These are phyloP conservation scores for Nepenthes mirabilis DNA, from an alignment of 148 eudicot species.

Conservation along the genomic window DNA sequence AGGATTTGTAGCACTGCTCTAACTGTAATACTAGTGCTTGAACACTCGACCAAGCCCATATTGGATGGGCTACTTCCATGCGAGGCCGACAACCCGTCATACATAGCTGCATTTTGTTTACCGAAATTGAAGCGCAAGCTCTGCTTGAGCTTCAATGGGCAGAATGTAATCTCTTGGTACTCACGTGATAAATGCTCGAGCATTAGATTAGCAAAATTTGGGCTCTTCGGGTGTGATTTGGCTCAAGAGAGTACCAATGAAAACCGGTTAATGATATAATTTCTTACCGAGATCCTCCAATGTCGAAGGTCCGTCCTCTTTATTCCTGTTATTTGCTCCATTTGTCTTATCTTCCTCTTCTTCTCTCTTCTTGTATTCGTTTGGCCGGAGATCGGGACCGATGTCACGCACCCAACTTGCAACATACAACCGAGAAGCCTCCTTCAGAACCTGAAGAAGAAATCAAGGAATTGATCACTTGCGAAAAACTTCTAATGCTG, in stretches of 20 bases:
- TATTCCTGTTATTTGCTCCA: conserved; percentile 19
- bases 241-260: neutral
- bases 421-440: conserved; percentile 69
- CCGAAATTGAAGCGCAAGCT: too few relatives aligned
- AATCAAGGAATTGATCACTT: neutral
- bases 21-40: too few relatives aligned
- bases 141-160: too few relatives aligned
- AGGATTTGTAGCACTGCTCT: too few relatives aligned
- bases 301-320: conserved; percentile 58
- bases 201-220: neutral
- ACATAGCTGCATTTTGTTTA: too few relatives aligned
- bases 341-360: conserved; percentile 17
- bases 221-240: neutral
- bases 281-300: conserved; percentile 78
- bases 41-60: too few relatives aligned
- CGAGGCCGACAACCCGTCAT: too few relatives aligned
- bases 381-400: conserved; percentile 83
- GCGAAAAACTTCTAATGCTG: too few relatives aligned
- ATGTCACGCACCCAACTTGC: conserved; percentile 96
- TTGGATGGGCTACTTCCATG: too few relatives aligned
- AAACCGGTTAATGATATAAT: neutral
- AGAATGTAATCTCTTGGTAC: neutral
- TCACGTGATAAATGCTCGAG: too few relatives aligned
- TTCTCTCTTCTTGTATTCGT: conserved; percentile 45
- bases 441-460: conserved; percentile 8